These are phyloP conservation scores for Chrysoporthe cubensis DNA, from an alignment of 2,329 filamentous ascomycete genomes.

Conservation along the genomic window DNA sequence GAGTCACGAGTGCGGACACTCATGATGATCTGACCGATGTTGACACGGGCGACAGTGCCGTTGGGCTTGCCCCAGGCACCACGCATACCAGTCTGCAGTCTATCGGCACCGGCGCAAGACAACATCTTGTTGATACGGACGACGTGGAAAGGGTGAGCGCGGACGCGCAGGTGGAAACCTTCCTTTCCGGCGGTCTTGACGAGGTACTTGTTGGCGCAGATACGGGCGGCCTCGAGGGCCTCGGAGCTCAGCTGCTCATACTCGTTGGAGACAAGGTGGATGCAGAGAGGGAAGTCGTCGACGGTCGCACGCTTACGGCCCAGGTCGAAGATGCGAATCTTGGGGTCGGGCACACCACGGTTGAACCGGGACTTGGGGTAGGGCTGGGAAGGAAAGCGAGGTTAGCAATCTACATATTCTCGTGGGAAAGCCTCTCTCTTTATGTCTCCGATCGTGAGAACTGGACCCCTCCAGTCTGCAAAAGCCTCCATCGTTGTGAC, in stretches of 20 bases:
- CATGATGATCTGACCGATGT: slow-evolving; percentile 99
- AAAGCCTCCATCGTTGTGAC: neutral
- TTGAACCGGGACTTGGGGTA: slow-evolving; percentile 99
- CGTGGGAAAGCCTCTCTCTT: neutral
- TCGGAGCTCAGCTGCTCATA: slow-evolving; percentile 99
- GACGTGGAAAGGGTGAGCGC: slow-evolving; percentile 99
- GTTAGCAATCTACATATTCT: slow-evolving; percentile 49
- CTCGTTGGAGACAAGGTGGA: slow-evolving; percentile 99
- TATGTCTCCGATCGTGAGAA: neutral
- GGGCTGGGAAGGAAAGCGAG: slow-evolving; percentile 69
- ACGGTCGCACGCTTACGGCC: slow-evolving; percentile 98
- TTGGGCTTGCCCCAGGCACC: slow-evolving; percentile 99
- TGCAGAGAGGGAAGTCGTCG: slow-evolving; percentile 99
- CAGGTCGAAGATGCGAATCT: slow-evolving; percentile 97
- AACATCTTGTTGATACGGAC: slow-evolving; percentile 99
- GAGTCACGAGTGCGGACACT: slow-evolving; percentile 95
- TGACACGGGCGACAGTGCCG: slow-evolving; percentile 98
- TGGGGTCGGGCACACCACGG: slow-evolving; percentile 90
- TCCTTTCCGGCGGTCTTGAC: slow-evolving; percentile 75
- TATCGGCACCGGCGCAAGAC: slow-evolving; percentile 99
- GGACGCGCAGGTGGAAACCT: slow-evolving; percentile 74
- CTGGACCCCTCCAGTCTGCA: slow-evolving; percentile 15
- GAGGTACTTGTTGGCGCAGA: slow-evolving; percentile 99
- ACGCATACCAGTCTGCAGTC: slow-evolving; percentile 99
- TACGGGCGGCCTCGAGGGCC: slow-evolving; percentile 99